A percentile compares a stretch with the other conserved stretches of the same genome.
Conservation (phyloP, 1,139 yeast species). For the Saccharomyces uvarum region DNA sequence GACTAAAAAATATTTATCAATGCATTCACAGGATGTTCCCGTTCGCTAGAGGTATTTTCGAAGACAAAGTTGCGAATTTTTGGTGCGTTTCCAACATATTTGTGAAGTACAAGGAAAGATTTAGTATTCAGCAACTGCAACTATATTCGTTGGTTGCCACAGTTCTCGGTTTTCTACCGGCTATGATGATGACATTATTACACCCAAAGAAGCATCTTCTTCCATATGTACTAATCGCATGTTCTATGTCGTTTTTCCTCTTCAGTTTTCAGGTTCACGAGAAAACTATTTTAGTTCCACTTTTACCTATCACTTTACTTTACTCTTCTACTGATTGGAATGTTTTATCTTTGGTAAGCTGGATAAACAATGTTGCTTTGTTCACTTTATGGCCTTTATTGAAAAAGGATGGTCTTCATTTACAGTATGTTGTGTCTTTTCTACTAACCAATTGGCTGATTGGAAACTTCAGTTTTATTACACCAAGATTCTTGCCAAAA, state of each 20-base stretch:
- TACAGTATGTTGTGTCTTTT: constrained; percentile 62
- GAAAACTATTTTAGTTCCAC: constrained; percentile 78
- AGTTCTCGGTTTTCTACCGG: constrained; percentile 57
- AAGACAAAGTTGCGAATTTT: constrained; percentile 93
- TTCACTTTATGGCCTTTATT: constrained; percentile 87
- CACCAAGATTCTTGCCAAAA: constrained; percentile 38
- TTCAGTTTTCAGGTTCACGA: constrained; percentile 96
- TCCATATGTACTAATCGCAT: constrained; percentile 71
- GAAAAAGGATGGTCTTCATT: constrained; percentile 59
- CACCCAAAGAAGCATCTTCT: constrained; percentile 46
- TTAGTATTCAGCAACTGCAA: constrained; percentile 54
- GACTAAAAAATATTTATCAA: constrained; percentile 38
- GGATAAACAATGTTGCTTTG: constrained; percentile 79
- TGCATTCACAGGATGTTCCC: constrained; percentile 72
- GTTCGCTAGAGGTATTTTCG: constrained; percentile 88
- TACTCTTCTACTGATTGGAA: constrained; percentile 51
- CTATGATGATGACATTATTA: constrained; percentile 47
- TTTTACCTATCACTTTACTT: constrained; percentile 72
- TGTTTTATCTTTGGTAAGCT: constrained; percentile 63
- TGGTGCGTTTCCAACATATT: constrained; percentile 88
- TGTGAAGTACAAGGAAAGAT: constrained; percentile 56
- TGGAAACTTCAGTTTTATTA: constrained; percentile 46
- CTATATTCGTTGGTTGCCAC: constrained; percentile 58
- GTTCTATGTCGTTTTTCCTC: constrained; percentile 80
- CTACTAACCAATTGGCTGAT: constrained; percentile 77